Evolutionary conservation across 495 filamentous ascomycete species (phyloP), one percentile per base, ranked within the genome.

Genomic region (Lophiotrema nucula): DNA sequence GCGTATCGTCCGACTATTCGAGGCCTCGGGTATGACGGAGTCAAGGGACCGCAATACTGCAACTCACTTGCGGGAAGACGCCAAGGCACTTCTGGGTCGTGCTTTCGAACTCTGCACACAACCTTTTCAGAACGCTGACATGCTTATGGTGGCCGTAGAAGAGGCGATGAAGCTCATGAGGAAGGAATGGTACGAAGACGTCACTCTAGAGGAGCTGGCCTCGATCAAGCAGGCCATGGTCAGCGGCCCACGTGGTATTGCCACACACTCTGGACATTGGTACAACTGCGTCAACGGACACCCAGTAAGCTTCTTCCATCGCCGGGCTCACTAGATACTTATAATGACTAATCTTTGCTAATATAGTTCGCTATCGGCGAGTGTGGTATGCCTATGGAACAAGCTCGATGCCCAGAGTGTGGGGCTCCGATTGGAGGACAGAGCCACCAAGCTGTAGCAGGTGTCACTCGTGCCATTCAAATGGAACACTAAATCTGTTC

Each of bases 351-450:
- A n/a, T n/a, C n/a, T n/a, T n/a, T n/a, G n/a, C n/a, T 46, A 16
- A 25, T 31, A 5, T 18, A 54, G 53, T 90, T 90, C 61, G 86
- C 86, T 0, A 73, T 88, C 35, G 86, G 87, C 0, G 81, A 89
- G 56, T 91, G 88, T 67, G 88, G 86, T 4, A 81, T 80, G 74
- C 81, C 87, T 0, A 84, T 86, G 77, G 54, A 89, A 69, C 51
- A 60, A 50, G 75, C 84, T 1, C 59, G 63, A 23, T 91, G 87
- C 58, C 86, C 87, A 2, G 78, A 89, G 55, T 90, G 86, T 62
- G 78, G 76, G 6, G 76, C 75, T 3, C 56, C 71, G 1, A 77
- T 90, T 35, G 87, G 85, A 39, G 87, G 87, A 0, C 39, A 65
- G 26, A 2, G 81, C 53, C 83, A 90, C 73, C 41, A 35, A 19